Percentiles rank a stretch among this genome's conserved stretches.
These are phyloP conservation scores for Fraxinus floribunda DNA, from an alignment of 305 asterid species.

Conservation along the genomic window DNA sequence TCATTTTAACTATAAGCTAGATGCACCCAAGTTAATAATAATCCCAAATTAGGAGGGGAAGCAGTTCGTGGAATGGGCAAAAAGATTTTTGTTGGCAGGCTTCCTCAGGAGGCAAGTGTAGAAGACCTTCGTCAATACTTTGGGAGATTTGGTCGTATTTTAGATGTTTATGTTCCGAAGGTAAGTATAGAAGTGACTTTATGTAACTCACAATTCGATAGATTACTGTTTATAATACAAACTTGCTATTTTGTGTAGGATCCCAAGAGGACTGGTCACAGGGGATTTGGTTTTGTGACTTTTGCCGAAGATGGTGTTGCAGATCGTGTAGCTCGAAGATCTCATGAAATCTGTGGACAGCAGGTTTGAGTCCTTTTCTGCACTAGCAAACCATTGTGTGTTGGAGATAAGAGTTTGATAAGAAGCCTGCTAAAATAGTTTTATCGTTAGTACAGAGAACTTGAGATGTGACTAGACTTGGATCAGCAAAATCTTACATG, in stretches of 20 bases:
- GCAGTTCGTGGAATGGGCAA: conserved; percentile 84
- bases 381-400: background rate
- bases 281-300: conserved; percentile 98
- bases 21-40: conserved; percentile 1
- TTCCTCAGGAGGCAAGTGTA: conserved; percentile 93
- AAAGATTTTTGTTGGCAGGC: conserved; percentile 94
- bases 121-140: conserved; percentile 94
- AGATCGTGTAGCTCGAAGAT: conserved; percentile 90
- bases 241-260: conserved; percentile 51
- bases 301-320: conserved; percentile 98
- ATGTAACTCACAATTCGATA: background rate
- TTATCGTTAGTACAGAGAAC: background rate
- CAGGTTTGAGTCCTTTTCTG: conserved; percentile 51
- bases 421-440: background rate
- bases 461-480: background rate
- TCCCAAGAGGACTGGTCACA: conserved; percentile 92
- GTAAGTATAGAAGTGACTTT: conserved; percentile 35
- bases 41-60: conserved; percentile 49
- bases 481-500: background rate
- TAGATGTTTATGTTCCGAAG: conserved; percentile 93
- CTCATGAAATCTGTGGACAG: conserved; percentile 98
- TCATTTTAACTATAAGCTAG: background rate
- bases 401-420: background rate
- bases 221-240: conserved; percentile 5
- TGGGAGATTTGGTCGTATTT: conserved; percentile 89